Base-by-base conservation (phyloP, 2,329 filamentous ascomycete species). In the Metarhizium brunneum region DNA sequence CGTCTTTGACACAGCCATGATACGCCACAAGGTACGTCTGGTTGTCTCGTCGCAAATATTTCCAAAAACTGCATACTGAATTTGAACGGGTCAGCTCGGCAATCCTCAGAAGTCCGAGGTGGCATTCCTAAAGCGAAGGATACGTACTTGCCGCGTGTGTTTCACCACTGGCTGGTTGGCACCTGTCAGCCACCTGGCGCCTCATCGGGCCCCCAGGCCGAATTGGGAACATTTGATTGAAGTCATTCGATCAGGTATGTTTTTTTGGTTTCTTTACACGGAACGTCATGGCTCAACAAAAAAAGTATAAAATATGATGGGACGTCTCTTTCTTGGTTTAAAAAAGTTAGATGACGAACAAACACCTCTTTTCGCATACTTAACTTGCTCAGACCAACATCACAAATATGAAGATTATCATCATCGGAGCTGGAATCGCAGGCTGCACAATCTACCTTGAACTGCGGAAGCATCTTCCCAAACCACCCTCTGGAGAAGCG, bases 401-500 rank as follows among this genome's bases (percentile, higher is more conserved):
- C 5, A 6, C 6, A 10, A 45, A 11, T 6, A 66, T 66, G 64
- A 59, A 60, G 52, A 60, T 64, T 20, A 57, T 53, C 53, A 64
- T 66, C 47, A 58, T 66, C 20, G 64, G 64, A 2, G 64, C 58
- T 50, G 64, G 64, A 56, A 61, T 66, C 43, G 54, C 63, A 4
- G 64, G 63, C 38, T 64, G 61, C 47, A 47, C 62, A 13, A 55
- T 52, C 8, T 66, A 65, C n/a, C 59, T 66, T 2, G 40, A 64
- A 16, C 54, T 66, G 3, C 57, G 53, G 35, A 65, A 64, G 29
- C 61, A 62, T 49, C 54, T 65, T 4, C 57, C 60, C 14, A 30
- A 48, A 30, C 45, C 20, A 6, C 51, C 50, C 20, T 36, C 18
- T 11, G 45, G 45, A n/a, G 45, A 48, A 30, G 45, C 7, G 20